Evolutionary conservation across 768 basidiomycete genomes (phyloP).

Genomic region (Lactifluus hygrophoroides): DNA sequence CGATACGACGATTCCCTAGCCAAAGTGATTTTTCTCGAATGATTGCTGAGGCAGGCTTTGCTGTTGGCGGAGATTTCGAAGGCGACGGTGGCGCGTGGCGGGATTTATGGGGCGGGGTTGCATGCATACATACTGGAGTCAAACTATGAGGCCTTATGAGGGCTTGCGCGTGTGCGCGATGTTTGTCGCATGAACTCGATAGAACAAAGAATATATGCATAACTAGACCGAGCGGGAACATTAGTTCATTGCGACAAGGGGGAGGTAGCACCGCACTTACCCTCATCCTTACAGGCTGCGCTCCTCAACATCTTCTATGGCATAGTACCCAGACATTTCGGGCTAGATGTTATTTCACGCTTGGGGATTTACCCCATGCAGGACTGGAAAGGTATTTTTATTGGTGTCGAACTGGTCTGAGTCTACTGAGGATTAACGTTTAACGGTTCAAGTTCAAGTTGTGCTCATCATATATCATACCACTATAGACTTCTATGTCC

Average conservation of each 20-base stretch:
- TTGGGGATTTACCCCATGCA: background rate
- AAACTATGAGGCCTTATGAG: constrained; percentile 48
- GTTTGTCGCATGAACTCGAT: background rate
- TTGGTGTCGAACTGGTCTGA: too few species aligned
- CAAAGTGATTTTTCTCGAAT: constrained; percentile 84
- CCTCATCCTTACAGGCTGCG: background rate
- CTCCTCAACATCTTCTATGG: background rate
- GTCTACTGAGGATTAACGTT: too few species aligned
- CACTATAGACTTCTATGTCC: too few species aligned
- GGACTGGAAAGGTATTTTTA: too few species aligned
- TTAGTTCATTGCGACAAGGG: background rate
- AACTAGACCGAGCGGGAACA: background rate
- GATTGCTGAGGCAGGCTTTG: constrained; percentile 82
- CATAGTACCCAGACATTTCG: too few species aligned
- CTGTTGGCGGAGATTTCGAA: constrained; percentile 48
- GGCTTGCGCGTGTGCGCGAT: background rate
- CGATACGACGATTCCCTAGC: constrained; percentile 86
- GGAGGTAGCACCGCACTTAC: background rate
- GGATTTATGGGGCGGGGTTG: constrained; percentile 82
- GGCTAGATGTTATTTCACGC: background rate
- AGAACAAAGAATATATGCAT: background rate
- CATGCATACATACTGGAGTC: constrained; percentile 76
- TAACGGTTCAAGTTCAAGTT: too few species aligned
- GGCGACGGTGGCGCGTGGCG: constrained; percentile 79
- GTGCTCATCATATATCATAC: too few species aligned